Percentiles rank a stretch among this genome's conserved stretches.
Conservation (phyloP, 257 asterid species). For the Nyctanthes arbortristis region DNA sequence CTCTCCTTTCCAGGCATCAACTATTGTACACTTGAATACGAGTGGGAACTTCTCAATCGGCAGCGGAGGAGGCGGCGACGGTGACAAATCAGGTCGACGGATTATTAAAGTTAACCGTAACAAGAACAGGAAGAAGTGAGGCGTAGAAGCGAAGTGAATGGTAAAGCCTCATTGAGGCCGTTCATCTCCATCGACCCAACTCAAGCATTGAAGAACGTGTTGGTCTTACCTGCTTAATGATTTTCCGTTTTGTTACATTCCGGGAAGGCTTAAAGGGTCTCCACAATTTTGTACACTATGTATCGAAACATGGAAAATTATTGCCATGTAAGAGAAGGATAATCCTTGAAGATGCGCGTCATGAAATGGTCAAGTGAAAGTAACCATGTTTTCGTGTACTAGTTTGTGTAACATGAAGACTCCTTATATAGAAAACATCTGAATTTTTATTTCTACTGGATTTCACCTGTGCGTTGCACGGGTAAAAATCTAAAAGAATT, state of each 20-base stretch:
- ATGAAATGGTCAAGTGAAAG: constrained; percentile 18
- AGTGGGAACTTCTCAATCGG: constrained; percentile 87
- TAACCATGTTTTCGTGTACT: constrained; percentile 3
- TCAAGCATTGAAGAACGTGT: background rate
- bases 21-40: constrained; percentile 51
- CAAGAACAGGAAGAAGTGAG: constrained; percentile 57
- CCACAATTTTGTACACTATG: constrained; percentile 31
- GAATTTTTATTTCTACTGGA: background rate
- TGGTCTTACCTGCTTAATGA: background rate
- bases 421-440: background rate
- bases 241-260: constrained; percentile 18
- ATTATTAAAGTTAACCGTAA: constrained; percentile 41
- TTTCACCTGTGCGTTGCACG: too few relatives aligned
- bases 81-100: constrained; percentile 59
- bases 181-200: background rate
- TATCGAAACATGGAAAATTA: constrained; percentile 10
- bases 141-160: constrained; percentile 2
- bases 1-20: constrained; percentile 51
- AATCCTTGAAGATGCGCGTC: background rate
- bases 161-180: background rate
- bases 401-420: constrained; percentile 17
- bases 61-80: constrained; percentile 50
- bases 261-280: constrained; percentile 25
- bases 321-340: constrained; percentile 25
- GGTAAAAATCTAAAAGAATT: too few relatives aligned